Conservation (phyloP, 495 filamentous ascomycete species). For the Pseudomonodictys pantanalensis region DNA sequence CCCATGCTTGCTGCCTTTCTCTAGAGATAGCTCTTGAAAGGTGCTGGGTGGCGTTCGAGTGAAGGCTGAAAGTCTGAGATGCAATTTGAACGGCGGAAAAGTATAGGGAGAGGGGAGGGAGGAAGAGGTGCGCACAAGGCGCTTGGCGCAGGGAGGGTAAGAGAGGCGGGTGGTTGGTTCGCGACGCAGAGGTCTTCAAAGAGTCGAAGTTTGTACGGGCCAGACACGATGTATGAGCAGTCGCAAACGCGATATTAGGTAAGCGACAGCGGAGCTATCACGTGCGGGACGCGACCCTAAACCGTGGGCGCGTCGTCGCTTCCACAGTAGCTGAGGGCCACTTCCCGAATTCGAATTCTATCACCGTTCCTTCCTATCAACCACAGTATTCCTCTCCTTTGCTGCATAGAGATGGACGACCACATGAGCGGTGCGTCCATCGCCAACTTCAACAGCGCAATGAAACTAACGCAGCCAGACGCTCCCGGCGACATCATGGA, state of each 20-base stretch:
- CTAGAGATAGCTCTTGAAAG: neutral
- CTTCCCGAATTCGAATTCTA: neutral
- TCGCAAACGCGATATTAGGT: neutral
- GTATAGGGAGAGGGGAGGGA: conserved; percentile 4
- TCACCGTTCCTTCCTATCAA: neutral
- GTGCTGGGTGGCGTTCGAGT: neutral
- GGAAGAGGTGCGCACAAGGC: conserved; percentile 16
- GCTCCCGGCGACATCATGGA: conserved; percentile 43
- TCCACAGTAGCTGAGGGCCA: neutral
- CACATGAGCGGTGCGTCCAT: conserved; percentile 31
- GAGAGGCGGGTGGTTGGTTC: conserved; percentile 24
- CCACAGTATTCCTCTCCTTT: neutral
- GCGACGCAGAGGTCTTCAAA: conserved; percentile 36
- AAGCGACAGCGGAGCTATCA: neutral
- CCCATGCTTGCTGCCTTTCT: conserved; percentile 57
- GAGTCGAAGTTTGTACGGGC: neutral
- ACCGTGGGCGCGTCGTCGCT: conserved; percentile 4
- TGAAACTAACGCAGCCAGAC: conserved; percentile 42
- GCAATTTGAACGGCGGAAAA: neutral
- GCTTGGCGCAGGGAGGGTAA: neutral
- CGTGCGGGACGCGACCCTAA: conserved; percentile 10
- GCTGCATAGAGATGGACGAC: conserved; percentile 25
- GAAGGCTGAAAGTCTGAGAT: neutral
- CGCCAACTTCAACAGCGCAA: neutral
- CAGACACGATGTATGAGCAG: neutral